Base-by-base conservation (phyloP, 1,284 basidiomycete genomes). In the Cystobasidiaceae sp. region DNA sequence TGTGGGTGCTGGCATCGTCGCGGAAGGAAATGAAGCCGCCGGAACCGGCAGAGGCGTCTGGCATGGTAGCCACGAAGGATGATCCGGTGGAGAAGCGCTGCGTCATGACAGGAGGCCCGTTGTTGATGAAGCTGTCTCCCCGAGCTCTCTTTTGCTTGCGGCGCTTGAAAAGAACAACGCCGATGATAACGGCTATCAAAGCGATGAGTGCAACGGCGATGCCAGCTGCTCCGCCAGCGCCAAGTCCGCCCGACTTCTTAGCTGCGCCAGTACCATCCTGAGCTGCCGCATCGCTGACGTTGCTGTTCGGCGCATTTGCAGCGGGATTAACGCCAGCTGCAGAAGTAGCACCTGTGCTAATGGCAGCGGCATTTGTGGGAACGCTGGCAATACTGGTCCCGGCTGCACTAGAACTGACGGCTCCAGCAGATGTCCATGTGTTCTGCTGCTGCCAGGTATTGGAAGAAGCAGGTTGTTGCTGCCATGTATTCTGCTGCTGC, bases 11-110 rank as follows among this genome's bases (percentile, higher is more conserved):
- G 5, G 61, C 52, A 32, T 64, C 46, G 44, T 64, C 61, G 28
- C 52, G 27, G 43, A 64, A 64, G 19, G 41, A 48, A 17, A 64
- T 51, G 41, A 64, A 64, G 4, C 60, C 60, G 28, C 49, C 60
- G 13, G 39, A 54, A 23, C 34, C 33, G 23, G 45, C 37, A 23
- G 45, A 60, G 13, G 48, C 48, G n/a, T 60, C 44, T 17, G 34
- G 49, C n/a, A 21, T 50, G 17, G 27, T 25, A 23, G n/a, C n/a
- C n/a, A 43, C 27, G 32, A 59, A 59, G 28, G 27, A 48, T 4
- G 44, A 46, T 46, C 56, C 56, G 3, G 56, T 39, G 23, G 56
- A 46, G 8, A 48, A 49, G 13, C 56, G 56, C 17, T 56, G 30
- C 17, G 54, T 43, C 54, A 56, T 56, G 54, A 44, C 27, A 3